Conservation (phyloP, 257 asterid species). For the Handroanthus guayacan region DNA sequence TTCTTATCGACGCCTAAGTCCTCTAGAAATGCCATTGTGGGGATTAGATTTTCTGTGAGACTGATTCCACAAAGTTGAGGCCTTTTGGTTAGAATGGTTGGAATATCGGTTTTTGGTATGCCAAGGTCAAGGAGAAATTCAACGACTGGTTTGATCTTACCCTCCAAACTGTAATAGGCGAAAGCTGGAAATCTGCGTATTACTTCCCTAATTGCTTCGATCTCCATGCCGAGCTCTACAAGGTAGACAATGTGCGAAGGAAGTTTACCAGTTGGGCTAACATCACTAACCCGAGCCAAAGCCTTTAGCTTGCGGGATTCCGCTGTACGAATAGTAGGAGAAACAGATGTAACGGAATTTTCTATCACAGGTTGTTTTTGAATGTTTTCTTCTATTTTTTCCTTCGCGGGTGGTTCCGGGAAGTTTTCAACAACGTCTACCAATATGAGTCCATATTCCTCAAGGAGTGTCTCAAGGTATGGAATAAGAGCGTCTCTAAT, state of each 20-base stretch:
- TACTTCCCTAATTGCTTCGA: constrained; percentile 67
- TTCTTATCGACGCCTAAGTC: constrained; percentile 80
- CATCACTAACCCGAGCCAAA: constrained; percentile 77
- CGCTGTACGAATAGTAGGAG: constrained; percentile 50
- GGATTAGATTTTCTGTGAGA: constrained; percentile 84
- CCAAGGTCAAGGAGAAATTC: constrained; percentile 91
- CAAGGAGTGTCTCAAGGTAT: constrained; percentile 75
- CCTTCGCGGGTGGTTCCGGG: constrained; percentile 68
- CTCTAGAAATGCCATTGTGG: constrained; percentile 89
- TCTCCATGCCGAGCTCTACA: constrained; percentile 87
- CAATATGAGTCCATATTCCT: constrained; percentile 69
- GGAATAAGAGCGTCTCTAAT: constrained; percentile 91
- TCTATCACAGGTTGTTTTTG: constrained; percentile 48
- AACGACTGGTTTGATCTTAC: constrained; percentile 90
- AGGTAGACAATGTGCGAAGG: constrained; percentile 83
- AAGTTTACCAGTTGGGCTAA: constrained; percentile 67
- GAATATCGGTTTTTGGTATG: constrained; percentile 68
- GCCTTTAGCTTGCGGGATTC: constrained; percentile 73
- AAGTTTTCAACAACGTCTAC: constrained; percentile 79
- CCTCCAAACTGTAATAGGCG: constrained; percentile 89
- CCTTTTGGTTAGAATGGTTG: constrained; percentile 73
- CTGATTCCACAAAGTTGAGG: constrained; percentile 99
- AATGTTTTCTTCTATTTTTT: constrained; percentile 51
- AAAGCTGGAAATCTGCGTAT: constrained; percentile 92
- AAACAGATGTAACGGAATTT: constrained; percentile 44